Evolutionary conservation across 176 grass and related monocot species (phyloP).

Genomic region (Phyllostachys edulis): DNA sequence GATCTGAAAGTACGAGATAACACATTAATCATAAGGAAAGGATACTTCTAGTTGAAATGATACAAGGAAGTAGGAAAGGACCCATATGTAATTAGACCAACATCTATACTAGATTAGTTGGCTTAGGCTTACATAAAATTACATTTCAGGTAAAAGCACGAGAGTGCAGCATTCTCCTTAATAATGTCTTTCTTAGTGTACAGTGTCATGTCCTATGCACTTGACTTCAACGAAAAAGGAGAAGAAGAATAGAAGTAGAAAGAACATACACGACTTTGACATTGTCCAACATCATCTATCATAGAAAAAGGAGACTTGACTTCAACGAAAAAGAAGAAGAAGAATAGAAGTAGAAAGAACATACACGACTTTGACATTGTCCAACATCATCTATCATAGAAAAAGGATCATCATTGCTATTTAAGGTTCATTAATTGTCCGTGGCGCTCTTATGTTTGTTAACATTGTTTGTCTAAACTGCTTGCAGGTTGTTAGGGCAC

Average conservation of each 20-base stretch:
- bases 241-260: background rate
- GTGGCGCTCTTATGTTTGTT: conserved; percentile 16
- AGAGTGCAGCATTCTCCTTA: background rate
- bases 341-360: background rate
- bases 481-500: conserved; percentile 87
- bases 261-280: background rate
- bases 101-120: background rate
- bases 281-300: conserved; percentile 4
- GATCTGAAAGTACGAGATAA: background rate
- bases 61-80: background rate
- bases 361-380: background rate
- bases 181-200: background rate
- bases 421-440: background rate
- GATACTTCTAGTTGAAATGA: background rate
- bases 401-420: background rate
- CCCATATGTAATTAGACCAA: background rate
- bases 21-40: background rate
- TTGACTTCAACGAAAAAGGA: background rate
- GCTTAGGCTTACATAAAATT: conserved; percentile 6
- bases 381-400: background rate
- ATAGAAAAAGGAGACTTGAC: background rate
- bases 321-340: background rate
- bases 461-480: conserved; percentile 39
- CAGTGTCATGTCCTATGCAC: background rate
- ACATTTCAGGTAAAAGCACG: background rate